Evolutionary conservation across 2,329 filamentous ascomycete genomes (phyloP), one percentile per base, ranked within the genome.

Genomic region (Monosporascus sp.): DNA sequence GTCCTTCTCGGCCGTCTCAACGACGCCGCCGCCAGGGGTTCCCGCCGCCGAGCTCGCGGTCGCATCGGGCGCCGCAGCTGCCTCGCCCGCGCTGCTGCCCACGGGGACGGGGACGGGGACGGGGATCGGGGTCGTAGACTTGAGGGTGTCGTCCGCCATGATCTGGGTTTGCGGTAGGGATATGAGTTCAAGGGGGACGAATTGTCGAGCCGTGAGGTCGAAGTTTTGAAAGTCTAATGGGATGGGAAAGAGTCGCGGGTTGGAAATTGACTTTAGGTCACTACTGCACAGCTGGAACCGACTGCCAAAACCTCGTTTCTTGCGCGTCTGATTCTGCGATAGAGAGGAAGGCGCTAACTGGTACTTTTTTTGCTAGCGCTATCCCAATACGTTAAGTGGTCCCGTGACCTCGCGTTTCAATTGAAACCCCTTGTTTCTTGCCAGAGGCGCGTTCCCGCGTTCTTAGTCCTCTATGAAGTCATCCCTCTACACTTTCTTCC

Each of bases 1-100:
- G 55, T 79, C 76, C 56, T 62, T 65, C 31, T n/a, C 52, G 49
- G 40, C 37, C 1, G 46, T 17, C 46, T 61, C 61, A 44, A 56
- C 55, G 16, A 53, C 51, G 14, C 52, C 59, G 44, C 62, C 60
- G 14, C 54, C 52, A 34, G 47, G 27, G 20, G 38, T 46, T 7
- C 22, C 49, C 38, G 48, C 40, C 6, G 34, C n/a, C 7, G 53
- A 34, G 38, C 36, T 43, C 7, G 50, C 41, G 26, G 51, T 31
- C n/a, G 36, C 26, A 26, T 49, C 52, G 53, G 48, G 14, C 45
- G 46, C 31, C 57, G 40, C 19, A 6, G 11, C 31, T 34, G 40
- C 19, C 31, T 34, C 22, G 40, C n/a, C 40, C 11, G 11, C 16
- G 40, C n/a, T 43, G 19, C 19, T 43, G 40, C 49, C 51, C 46